phyloP scores from a whole-genome alignment of 2,329 filamentous ascomycete genomes.

The Nemania abortiva region DNA sequence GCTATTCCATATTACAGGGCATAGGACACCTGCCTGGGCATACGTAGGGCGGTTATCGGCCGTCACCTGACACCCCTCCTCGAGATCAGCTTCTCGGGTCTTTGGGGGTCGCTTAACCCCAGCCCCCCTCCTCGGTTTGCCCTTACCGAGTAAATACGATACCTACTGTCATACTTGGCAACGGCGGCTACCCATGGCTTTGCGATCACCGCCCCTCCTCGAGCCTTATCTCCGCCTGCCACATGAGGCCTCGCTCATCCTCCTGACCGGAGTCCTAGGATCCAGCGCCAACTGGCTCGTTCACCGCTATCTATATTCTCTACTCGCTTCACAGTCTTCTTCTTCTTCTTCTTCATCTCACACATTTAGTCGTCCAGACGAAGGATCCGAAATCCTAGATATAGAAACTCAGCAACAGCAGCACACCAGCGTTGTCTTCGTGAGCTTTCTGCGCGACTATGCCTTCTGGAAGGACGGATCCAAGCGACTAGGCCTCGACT shows the following conservation, averaged over 20 bases:
- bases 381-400: slow-evolving; percentile 31
- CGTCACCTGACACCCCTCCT: slow-evolving; percentile 25
- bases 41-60: neutral
- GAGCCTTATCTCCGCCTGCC: slow-evolving; percentile 73
- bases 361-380: slow-evolving; percentile 25
- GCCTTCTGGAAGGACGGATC: slow-evolving; percentile 82
- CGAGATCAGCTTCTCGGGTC: neutral
- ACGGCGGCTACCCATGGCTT: slow-evolving; percentile 54
- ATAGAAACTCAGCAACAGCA: slow-evolving; percentile 46
- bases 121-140: slow-evolving; percentile 3
- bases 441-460: slow-evolving; percentile 84
- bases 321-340: slow-evolving; percentile 50
- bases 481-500: slow-evolving; percentile 77
- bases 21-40: neutral
- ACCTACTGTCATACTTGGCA: neutral
- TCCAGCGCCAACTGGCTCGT: slow-evolving; percentile 75
- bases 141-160: slow-evolving; percentile 1
- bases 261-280: slow-evolving; percentile 76
- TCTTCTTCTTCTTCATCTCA: slow-evolving; percentile 23
- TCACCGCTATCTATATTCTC: slow-evolving; percentile 66
- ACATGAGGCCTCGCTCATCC: slow-evolving; percentile 68
- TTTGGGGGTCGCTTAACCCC: neutral
- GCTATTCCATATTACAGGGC: neutral
- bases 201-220: slow-evolving; percentile 71
- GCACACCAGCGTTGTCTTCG: slow-evolving; percentile 73